Percentiles rank a stretch among this genome's conserved stretches.
Conservation (phyloP, 2,329 filamentous ascomycete genomes). For the Alternaria sp. region DNA sequence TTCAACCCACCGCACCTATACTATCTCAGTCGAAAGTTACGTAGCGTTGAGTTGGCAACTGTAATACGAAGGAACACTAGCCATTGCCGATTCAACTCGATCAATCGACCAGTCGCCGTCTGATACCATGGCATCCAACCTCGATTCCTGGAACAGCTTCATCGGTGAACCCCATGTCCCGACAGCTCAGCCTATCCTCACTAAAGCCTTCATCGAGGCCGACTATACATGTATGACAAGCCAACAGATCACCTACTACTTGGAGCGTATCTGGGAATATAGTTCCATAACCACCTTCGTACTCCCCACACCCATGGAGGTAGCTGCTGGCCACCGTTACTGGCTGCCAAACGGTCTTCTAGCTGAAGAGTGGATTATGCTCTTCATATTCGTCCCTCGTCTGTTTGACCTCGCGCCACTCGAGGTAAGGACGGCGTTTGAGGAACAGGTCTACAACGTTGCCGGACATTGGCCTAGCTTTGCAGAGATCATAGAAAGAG, state of each 20-base stretch:
- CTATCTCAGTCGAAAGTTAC: too few species aligned
- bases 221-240: not conserved
- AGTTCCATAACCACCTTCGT: not conserved
- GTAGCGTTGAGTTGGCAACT: too few species aligned
- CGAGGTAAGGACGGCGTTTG: constrained; percentile 4
- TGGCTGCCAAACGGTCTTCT: constrained; percentile 4
- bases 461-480: not conserved
- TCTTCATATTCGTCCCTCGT: constrained; percentile 5
- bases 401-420: constrained; percentile 1
- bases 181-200: not conserved
- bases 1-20: not conserved
- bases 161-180: not conserved
- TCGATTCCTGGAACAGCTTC: not conserved
- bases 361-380: constrained; percentile 11
- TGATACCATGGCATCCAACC: not conserved
- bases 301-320: not conserved
- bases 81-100: not conserved
- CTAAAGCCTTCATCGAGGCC: not conserved
- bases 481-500: not conserved
- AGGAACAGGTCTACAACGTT: not conserved
- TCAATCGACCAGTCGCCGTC: not conserved
- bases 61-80: not conserved
- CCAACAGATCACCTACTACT: not conserved
- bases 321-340: constrained; percentile 11
- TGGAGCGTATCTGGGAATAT: not conserved